Percentiles rank a stretch among this genome's conserved stretches.
Evolutionary conservation across 2,329 filamentous ascomycete species (phyloP).

Genomic region (Tolypocladium inflatum): DNA sequence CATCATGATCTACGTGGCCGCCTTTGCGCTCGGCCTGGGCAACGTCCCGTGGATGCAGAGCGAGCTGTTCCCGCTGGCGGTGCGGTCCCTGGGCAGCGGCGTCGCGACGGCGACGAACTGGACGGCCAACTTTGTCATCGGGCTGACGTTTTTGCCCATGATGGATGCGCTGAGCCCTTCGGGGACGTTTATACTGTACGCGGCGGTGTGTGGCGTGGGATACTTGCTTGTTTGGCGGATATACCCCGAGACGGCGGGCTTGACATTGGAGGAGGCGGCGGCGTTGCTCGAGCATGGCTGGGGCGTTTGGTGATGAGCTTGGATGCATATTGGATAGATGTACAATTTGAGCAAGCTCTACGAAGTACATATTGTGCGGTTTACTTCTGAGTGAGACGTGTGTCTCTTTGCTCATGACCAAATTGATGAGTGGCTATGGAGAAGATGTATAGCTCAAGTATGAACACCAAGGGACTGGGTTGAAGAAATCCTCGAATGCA

Average conservation of each 20-base stretch:
- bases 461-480: no score
- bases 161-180: slow-evolving; percentile 66
- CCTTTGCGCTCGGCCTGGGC: slow-evolving; percentile 79
- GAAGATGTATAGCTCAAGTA: no score
- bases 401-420: no score
- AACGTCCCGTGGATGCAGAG: slow-evolving; percentile 96
- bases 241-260: slow-evolving; percentile 79
- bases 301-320: slow-evolving; percentile 46
- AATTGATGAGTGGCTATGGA: no score
- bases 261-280: slow-evolving; percentile 73
- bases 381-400: no score
- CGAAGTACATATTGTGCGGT: neutral
- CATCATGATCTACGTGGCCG: slow-evolving; percentile 75
- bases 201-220: slow-evolving; percentile 55
- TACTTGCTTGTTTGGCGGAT: slow-evolving; percentile 62
- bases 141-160: slow-evolving; percentile 79
- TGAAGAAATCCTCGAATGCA: no score
- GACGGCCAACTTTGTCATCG: slow-evolving; percentile 78
- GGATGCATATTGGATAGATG: neutral
- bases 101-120: slow-evolving; percentile 76
- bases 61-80: slow-evolving; percentile 74
- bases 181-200: slow-evolving; percentile 78
- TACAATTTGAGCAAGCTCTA: no score
- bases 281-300: slow-evolving; percentile 61
- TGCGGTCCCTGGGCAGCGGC: slow-evolving; percentile 63